Conservation (phyloP, 805 yeast species). For the baker's yeast (Saccharomyces cerevisiae) region DNA sequence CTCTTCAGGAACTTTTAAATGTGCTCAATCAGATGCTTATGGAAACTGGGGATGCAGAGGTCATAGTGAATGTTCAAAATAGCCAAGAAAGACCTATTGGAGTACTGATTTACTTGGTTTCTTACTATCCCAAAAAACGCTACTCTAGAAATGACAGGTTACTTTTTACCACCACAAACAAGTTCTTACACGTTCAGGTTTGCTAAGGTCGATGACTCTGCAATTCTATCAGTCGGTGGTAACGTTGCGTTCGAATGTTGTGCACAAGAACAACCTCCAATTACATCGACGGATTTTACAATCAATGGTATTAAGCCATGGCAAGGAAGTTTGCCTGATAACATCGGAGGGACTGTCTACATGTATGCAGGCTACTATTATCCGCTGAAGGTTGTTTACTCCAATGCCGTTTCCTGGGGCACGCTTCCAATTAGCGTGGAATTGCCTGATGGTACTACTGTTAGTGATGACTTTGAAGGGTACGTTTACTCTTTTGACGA, state of each 20-base stretch:
- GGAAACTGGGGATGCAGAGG: no score
- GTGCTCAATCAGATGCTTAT: no score
- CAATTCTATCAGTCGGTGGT: constrained; percentile 25
- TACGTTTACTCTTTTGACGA: constrained; percentile 7
- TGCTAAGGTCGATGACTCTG: constrained; percentile 27
- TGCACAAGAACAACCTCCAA: constrained; percentile 4
- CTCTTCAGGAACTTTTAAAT: no score
- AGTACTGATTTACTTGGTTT: constrained; percentile 4
- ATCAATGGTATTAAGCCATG: constrained; percentile 4
- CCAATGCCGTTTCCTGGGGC: constrained; percentile 4
- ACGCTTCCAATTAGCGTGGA: background rate
- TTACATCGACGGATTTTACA: constrained; percentile 1
- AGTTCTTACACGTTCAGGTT: constrained; percentile 27
- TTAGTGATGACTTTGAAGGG: constrained; percentile 3
- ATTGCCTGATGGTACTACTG: constrained; percentile 7
- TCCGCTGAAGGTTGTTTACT: constrained; percentile 15
- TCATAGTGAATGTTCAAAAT: no score
- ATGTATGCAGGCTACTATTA: constrained; percentile 11
- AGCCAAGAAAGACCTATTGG: background rate
- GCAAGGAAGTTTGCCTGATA: background rate
- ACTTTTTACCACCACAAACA: constrained; percentile 21
- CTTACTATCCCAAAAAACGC: constrained; percentile 13
- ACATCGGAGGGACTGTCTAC: background rate
- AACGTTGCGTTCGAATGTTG: constrained; percentile 32
- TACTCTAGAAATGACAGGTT: constrained; percentile 25